Evolutionary conservation across 805 yeast species (phyloP), one percentile per base, ranked within the genome.

Genomic region (Saturnispora zaruensis): DNA sequence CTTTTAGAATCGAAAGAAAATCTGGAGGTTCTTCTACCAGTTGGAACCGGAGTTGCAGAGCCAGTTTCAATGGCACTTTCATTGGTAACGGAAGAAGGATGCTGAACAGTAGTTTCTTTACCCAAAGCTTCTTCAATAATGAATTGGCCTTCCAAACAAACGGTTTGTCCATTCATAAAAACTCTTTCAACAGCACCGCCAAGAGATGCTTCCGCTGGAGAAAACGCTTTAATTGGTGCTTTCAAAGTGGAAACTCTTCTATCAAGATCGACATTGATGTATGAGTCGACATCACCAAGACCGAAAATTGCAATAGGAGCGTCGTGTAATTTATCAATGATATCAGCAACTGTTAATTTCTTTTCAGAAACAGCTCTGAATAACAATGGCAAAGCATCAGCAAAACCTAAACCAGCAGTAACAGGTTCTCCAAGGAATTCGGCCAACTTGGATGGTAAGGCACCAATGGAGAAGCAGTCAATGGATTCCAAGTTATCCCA

Each of bases 101-200:
- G 70, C 65, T 76, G 66, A 62, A 70, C 73, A 57, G 71, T 66
- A 52, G 72, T 69, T 50, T 79, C 81, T 57, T 73, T 73, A 56
- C 96, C 96, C 38, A 74, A 64, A 25, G 86, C 84, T 54, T 74
- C 75, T 11, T 67, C 59, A 45, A 78, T 76, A 57, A 84, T 74
- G 46, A 88, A 66, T 50, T 77, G 78, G 57, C 96, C 96, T 65
- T 91, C 96, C 57, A 89, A 75, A 56, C 88, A 85, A 48, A 84
- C 86, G 49, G 96, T 85, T 65, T 83, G 82, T 51, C 81, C 84
- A 54, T 82, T 79, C 66, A 86, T 72, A 57, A 82, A 76, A 46
- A 91, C 97, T 67, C 97, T 80, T 68, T 89, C 96, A 62, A 91
- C 84, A 61, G 88, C 82, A 55, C 97, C 97, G 53, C 72, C 76